Evolutionary conservation across 164 flowering plant genomes (phyloP).

Genomic region (Macadamia integrifolia): DNA sequence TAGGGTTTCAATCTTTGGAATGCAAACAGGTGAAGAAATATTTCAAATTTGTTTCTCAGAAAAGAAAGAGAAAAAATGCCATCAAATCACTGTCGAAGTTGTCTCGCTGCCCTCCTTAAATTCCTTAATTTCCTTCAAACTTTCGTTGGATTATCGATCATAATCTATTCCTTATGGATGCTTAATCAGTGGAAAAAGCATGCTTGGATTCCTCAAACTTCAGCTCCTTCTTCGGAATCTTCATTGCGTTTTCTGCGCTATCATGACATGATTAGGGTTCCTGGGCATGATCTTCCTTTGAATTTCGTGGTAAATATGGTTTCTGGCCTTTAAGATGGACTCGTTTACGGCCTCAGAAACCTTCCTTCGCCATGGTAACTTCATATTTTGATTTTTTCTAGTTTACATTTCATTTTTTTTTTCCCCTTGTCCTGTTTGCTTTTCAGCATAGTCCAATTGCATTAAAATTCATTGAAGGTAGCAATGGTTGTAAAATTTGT

Average conservation of each 20-base stretch:
- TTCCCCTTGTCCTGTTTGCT: not conserved
- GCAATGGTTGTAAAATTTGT: not conserved
- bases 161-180: slow-evolving; percentile 65
- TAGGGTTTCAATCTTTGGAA: no score
- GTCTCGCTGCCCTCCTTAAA: slow-evolving; percentile 48
- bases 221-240: slow-evolving; percentile 31
- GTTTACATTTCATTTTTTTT: slow-evolving; percentile 7
- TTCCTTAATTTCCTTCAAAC: slow-evolving; percentile 64
- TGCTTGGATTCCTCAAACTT: slow-evolving; percentile 22
- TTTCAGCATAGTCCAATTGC: not conserved
- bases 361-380: slow-evolving; percentile 70
- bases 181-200: slow-evolving; percentile 58
- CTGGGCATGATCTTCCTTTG: slow-evolving; percentile 8
- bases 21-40: no score
- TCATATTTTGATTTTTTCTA: not conserved
- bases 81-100: slow-evolving; percentile 41
- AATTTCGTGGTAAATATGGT: slow-evolving; percentile 21
- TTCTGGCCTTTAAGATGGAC: slow-evolving; percentile 27
- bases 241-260: slow-evolving; percentile 5
- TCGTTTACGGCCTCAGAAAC: slow-evolving; percentile 18
- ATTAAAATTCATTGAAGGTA: not conserved
- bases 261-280: slow-evolving; percentile 10
- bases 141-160: slow-evolving; percentile 55
- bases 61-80: slow-evolving; percentile 20
- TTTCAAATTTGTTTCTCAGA: no score